Percentiles rank a stretch among this genome's conserved stretches.
Evolutionary conservation across 208 protist genomes (phyloP).

Genomic region (Acanthamoeba lenticulata): DNA sequence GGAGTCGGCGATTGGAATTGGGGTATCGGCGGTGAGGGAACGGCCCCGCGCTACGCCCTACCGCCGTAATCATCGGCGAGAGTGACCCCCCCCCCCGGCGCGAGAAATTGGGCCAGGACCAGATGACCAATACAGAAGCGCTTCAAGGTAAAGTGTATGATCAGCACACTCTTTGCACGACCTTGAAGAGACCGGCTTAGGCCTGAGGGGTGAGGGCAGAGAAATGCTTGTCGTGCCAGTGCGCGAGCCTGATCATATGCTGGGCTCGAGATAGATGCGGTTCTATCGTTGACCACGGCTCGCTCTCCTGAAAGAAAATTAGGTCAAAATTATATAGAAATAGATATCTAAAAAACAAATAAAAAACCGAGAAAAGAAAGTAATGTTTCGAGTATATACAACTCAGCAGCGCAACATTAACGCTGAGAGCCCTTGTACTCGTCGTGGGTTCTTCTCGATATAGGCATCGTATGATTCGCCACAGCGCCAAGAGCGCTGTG

Average conservation of each 20-base stretch:
- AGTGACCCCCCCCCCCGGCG: too few species aligned
- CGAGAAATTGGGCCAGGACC: too few species aligned
- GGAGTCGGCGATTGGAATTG: too few species aligned
- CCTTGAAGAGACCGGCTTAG: too few species aligned
- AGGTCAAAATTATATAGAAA: background rate
- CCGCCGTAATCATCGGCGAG: too few species aligned
- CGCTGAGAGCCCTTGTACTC: constrained; percentile 36
- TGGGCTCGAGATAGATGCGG: background rate
- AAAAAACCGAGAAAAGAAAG: background rate
- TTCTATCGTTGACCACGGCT: constrained; percentile 49
- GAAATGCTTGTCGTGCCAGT: constrained; percentile 62
- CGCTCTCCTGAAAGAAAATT: background rate
- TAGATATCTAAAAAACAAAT: background rate
- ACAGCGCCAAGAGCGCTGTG: background rate
- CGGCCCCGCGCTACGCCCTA: too few species aligned
- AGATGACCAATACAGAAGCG: too few species aligned
- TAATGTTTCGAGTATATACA: constrained; percentile 1
- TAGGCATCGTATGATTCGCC: background rate
- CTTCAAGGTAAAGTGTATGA: too few species aligned
- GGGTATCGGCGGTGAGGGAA: too few species aligned
- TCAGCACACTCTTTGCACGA: too few species aligned
- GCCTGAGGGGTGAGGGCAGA: background rate
- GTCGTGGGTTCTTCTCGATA: constrained; percentile 13
- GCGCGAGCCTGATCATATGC: constrained; percentile 12
- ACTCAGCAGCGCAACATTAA: constrained; percentile 33